These are phyloP conservation scores for Dimargaris xerosporica DNA, from an alignment of 192 early-diverging fungal genomes.

Conservation along the genomic window DNA sequence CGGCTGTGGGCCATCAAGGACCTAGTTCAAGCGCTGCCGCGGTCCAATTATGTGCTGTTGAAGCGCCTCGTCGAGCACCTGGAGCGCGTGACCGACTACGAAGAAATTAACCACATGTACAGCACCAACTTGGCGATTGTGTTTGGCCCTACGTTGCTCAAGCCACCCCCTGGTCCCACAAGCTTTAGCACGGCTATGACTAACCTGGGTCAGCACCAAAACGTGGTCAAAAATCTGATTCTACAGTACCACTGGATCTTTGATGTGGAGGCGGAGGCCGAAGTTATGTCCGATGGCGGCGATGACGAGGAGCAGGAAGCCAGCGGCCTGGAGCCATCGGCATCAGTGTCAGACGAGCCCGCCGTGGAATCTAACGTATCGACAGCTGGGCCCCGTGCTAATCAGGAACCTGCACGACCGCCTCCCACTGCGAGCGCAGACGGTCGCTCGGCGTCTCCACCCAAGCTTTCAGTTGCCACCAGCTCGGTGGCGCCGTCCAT, in stretches of 20 bases:
- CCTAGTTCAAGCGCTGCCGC: slow-evolving; percentile 41
- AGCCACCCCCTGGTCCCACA: slow-evolving; percentile 38
- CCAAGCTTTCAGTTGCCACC: too few relatives aligned
- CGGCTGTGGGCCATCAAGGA: slow-evolving; percentile 56
- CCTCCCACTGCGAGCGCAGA: too few relatives aligned
- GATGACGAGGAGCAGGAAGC: not conserved
- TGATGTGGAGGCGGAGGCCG: slow-evolving; percentile 43
- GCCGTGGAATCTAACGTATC: too few relatives aligned
- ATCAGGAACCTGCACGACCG: too few relatives aligned
- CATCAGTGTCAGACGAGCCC: too few relatives aligned
- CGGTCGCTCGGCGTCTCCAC: too few relatives aligned
- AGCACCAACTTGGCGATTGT: slow-evolving; percentile 81
- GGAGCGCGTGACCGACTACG: slow-evolving; percentile 57
- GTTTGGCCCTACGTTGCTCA: slow-evolving; percentile 86
- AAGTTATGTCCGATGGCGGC: slow-evolving; percentile 3
- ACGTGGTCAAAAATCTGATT: slow-evolving; percentile 55
- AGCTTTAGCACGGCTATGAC: slow-evolving; percentile 52
- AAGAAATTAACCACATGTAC: slow-evolving; percentile 78
- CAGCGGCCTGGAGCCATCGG: too few relatives aligned
- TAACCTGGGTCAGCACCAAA: slow-evolving; percentile 55
- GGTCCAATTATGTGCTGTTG: slow-evolving; percentile 43
- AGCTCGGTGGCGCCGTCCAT: too few relatives aligned
- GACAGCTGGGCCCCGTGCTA: too few relatives aligned
- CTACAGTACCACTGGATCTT: slow-evolving; percentile 65
- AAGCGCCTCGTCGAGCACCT: slow-evolving; percentile 58